Base-by-base conservation (phyloP, 2,329 filamentous ascomycete genomes). In the Cladophialophora exuberans region DNA sequence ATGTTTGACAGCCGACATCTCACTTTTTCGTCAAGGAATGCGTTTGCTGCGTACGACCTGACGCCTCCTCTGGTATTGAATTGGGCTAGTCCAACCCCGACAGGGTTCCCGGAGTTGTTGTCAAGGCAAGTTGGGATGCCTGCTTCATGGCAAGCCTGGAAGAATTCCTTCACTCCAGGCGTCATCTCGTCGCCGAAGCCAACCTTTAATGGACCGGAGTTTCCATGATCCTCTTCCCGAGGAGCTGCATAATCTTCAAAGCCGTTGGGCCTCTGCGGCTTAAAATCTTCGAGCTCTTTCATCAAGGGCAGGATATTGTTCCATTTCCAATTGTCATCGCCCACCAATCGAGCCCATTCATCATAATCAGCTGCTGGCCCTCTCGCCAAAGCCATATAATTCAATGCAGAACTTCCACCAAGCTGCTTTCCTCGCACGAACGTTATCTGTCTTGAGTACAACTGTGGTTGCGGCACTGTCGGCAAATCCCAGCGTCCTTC, bases 31-130 rank as follows among this genome's bases (percentile, higher is more conserved):
- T 2, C 66, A 69, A 0, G 74, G 64, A 57, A 76, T 77, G 20
- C 73, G 76, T 33, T 76, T 65, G 33, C 52, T 41, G 28, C 48
- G 33, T n/a, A 33, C 30, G 26, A 44, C 26, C 20, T 47, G 31
- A 36, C 18, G 39, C 17, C 57, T 28, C 33, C 51, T 6, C n/a
- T 15, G 25, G 15, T 54, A 13, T 48, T 54, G 22, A 46, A 54
- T 25, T 54, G 51, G 13, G 51, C 51, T 7, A 54, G 23, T n/a
- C 42, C 25, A 7, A 84, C 76, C 2, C 83, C 83, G 23, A 84
- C 69, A 0, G 80, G 81, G 61, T 84, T 76, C 0, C 83, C 83
- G 4, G 77, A 79, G 57, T 84, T 84, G 30, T 81, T 74, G 58
- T 84, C 82, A 0, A 72, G 70, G 55, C 83, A 84, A 11, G 77